Conservation (phyloP, 345 rosid genomes). For the Citrus australasica region DNA sequence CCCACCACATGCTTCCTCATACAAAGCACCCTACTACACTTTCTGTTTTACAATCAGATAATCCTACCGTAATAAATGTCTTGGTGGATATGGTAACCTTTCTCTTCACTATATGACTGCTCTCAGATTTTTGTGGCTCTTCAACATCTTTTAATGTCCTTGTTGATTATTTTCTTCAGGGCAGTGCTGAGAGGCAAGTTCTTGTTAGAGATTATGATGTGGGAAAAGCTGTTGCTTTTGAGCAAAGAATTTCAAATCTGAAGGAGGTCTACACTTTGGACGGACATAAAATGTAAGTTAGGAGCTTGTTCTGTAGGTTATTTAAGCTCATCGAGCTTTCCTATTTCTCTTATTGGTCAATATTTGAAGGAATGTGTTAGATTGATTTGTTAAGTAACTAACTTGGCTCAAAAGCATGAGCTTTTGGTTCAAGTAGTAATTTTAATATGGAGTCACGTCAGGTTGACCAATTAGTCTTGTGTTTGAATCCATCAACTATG, state of each 20-base stretch:
- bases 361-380: background rate
- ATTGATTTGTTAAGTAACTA: background rate
- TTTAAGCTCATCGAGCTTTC: background rate
- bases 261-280: conserved; percentile 85
- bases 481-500: background rate
- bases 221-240: conserved; percentile 86
- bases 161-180: conserved; percentile 37
- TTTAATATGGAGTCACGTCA: background rate
- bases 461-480: background rate
- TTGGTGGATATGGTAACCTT: conserved; percentile 83
- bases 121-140: background rate
- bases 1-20: conserved; percentile 74
- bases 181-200: conserved; percentile 81
- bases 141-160: conserved; percentile 4
- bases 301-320: background rate
- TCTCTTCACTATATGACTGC: background rate
- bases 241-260: conserved; percentile 59
- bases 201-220: conserved; percentile 82
- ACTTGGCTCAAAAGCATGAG: background rate
- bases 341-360: background rate
- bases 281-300: conserved; percentile 77
- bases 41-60: conserved; percentile 64
- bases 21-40: conserved; percentile 80
- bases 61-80: conserved; percentile 78
- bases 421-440: background rate